phyloP scores from a whole-genome alignment of 768 basidiomycete genomes.

The Pleurotus tuoliensis region DNA sequence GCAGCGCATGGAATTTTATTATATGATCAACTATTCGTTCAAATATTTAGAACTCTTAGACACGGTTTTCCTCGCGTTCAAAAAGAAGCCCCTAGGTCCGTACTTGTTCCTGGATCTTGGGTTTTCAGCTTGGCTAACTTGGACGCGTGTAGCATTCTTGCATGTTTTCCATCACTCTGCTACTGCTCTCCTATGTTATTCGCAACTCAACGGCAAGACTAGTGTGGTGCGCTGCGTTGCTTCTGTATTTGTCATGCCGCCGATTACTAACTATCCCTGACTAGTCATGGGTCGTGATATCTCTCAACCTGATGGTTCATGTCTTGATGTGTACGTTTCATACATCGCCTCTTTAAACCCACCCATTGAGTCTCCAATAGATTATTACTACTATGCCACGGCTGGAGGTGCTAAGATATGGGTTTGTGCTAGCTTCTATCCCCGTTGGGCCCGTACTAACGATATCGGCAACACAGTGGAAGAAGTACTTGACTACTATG shows the following conservation, averaged over 20 bases:
- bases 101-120: slow-evolving; percentile 5
- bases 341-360: not conserved
- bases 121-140: not conserved
- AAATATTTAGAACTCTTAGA: slow-evolving; percentile 96
- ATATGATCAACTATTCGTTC: slow-evolving; percentile 99
- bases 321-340: slow-evolving; percentile 91
- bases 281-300: slow-evolving; percentile 95
- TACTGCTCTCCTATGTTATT: slow-evolving; percentile 91
- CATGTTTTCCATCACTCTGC: slow-evolving; percentile 99
- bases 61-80: slow-evolving; percentile 94
- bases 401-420: slow-evolving; percentile 96
- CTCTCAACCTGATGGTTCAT: slow-evolving; percentile 87
- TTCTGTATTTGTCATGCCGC: not conserved
- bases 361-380: slow-evolving; percentile 33
- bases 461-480: slow-evolving; percentile 66
- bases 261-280: slow-evolving; percentile 10
- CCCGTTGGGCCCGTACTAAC: not conserved
- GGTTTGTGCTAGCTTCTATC: slow-evolving; percentile 44
- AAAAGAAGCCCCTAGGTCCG: slow-evolving; percentile 96
- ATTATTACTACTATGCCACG: slow-evolving; percentile 99
- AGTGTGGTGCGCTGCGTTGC: slow-evolving; percentile 66
- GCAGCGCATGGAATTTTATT: slow-evolving; percentile 91
- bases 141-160: slow-evolving; percentile 62
- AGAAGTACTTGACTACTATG: slow-evolving; percentile 95
- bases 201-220: slow-evolving; percentile 91